phyloP scores from a whole-genome alignment of 2,329 filamentous ascomycete species.

The Botryotinia narcissicola region DNA sequence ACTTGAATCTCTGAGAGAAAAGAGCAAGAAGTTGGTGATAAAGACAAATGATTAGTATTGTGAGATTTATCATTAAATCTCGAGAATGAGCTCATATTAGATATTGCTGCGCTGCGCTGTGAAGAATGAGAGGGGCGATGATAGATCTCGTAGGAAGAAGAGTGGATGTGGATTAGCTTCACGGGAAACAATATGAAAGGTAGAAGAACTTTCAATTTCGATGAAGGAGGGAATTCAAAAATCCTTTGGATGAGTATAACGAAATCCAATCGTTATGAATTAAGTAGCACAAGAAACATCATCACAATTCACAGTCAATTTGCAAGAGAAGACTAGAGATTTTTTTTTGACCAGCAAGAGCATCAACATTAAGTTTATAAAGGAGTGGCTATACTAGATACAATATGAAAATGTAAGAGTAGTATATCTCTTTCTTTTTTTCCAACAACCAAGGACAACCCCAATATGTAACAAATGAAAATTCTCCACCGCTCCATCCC shows the following conservation, averaged over 20 bases:
- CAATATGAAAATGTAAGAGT: slow-evolving; percentile 8
- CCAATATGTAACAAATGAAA: not conserved
- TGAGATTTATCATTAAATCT: not conserved
- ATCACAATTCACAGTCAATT: slow-evolving; percentile 2
- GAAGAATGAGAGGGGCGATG: not conserved
- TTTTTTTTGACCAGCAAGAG: slow-evolving; percentile 17
- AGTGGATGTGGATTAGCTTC: not conserved
- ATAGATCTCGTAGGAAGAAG: not conserved
- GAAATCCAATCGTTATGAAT: not conserved
- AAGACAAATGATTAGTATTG: not conserved
- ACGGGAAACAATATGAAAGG: not conserved
- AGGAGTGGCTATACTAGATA: slow-evolving; percentile 14
- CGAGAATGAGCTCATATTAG: not conserved
- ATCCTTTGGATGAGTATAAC: not conserved
- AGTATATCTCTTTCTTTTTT: slow-evolving; percentile 17
- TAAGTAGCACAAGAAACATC: not conserved
- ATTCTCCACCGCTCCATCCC: not conserved
- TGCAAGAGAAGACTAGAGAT: not conserved
- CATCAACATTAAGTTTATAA: slow-evolving; percentile 6
- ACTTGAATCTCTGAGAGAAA: not conserved
- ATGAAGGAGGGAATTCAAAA: not conserved
- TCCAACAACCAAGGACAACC: slow-evolving; percentile 7
- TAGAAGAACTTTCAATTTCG: not conserved
- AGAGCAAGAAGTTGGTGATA: too few relatives aligned
- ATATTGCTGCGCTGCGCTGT: not conserved